Percentiles rank a stretch among this genome's conserved stretches.
Conservation (phyloP, 805 yeast species). For the Metschnikowia corniflorae region DNA sequence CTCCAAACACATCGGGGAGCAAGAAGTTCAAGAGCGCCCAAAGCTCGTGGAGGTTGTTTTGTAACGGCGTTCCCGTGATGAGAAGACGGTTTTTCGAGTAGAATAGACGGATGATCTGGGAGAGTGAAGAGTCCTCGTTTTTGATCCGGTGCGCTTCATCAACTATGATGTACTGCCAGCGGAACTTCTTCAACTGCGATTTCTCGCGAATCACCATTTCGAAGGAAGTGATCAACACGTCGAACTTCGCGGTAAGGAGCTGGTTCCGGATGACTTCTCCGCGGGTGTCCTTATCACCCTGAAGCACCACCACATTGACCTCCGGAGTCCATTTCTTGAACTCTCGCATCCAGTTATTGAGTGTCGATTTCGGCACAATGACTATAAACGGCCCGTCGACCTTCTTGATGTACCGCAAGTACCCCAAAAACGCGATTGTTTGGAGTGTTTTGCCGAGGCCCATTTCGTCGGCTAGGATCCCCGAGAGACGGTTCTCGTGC, state of each 20-base stretch:
- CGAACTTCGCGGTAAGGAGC: conserved; percentile 73
- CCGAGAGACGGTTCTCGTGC: conserved; percentile 84
- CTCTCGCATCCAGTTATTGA: conserved; percentile 96
- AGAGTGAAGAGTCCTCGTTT: conserved; percentile 86
- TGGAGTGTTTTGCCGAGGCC: conserved; percentile 96
- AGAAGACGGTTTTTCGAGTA: conserved; percentile 79
- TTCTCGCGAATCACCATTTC: conserved; percentile 94
- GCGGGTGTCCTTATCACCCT: conserved; percentile 87
- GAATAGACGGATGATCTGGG: conserved; percentile 88
- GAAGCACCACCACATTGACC: conserved; percentile 77
- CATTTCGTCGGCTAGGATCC: conserved; percentile 97
- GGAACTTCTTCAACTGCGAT: conserved; percentile 68
- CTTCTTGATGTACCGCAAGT: conserved; percentile 69
- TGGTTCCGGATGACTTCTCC: conserved; percentile 52
- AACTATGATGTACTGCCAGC: conserved; percentile 91
- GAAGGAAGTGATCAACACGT: conserved; percentile 85
- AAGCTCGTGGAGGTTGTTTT: conserved; percentile 89
- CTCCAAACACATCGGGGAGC: conserved; percentile 93
- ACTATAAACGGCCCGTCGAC: conserved; percentile 89
- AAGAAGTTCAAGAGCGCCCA: conserved; percentile 93
- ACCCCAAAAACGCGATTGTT: conserved; percentile 89
- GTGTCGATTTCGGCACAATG: conserved; percentile 91
- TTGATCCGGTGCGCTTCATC: conserved; percentile 98
- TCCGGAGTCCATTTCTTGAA: conserved; percentile 96
- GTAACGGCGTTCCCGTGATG: conserved; percentile 95